Evolutionary conservation across 192 early-diverging fungal genomes (phyloP), one percentile per base, ranked within the genome.

Genomic region (Pilaira anomala): DNA sequence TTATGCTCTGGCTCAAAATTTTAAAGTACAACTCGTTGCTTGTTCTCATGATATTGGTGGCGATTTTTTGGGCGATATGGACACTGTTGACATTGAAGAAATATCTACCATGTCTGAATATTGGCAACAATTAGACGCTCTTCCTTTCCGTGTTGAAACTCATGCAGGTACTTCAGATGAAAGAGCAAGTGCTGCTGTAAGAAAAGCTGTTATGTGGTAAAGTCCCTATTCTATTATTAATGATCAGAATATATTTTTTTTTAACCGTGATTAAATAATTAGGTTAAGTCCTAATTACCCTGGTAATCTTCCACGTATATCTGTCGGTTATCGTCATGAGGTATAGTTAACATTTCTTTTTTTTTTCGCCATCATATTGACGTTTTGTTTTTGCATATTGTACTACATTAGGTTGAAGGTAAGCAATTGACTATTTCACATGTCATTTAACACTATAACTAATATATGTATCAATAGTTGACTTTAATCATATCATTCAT

Each of bases 81-180:
- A 64, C 63, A 7, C 66, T 85, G 59, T 76, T 76, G 64, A 68
- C 76, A 28, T 62, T 66, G 11, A 65, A 73, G 65, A 40, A 40
- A 64, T 74, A 39, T 67, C 64, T 44, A 72, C 82, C 16, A 78
- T 80, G 62, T 81, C 75, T 29, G 69, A 71, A 39, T 78, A 89
- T 55, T 90, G 89, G 89, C 80, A 84, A 30, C 88, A 92, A 52
- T 64, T 91, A 12, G 91, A 93, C 67, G 83, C 85, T 5, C 67
- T 88, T 26, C 91, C 91, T 9, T 86, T 91, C 68, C 69, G 85
- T 67, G 77, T 91, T 51, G 69, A 75, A 14, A 89, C 90, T 21
- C 75, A 78, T 19, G 91, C 87, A 19, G 48, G 66, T 36, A 76
- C 77, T 21, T 65, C 85, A 22, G 87, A 87, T 66, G 90, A 91